These are phyloP conservation scores for Raffaelea ambrosiae DNA, from an alignment of 2,329 filamentous ascomycete genomes.

Conservation along the genomic window DNA sequence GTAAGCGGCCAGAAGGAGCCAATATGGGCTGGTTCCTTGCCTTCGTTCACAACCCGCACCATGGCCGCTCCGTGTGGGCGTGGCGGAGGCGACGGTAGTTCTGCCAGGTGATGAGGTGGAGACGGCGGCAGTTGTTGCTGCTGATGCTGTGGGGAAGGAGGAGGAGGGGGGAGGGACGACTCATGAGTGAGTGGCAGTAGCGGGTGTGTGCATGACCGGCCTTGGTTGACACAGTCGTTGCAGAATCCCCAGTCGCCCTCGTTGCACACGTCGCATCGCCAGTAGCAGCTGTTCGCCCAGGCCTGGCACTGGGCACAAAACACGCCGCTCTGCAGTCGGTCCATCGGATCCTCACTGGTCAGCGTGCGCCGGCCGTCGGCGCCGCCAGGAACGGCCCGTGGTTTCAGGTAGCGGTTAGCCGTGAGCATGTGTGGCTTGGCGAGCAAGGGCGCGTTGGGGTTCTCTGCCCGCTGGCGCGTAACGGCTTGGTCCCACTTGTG, in stretches of 20 bases:
- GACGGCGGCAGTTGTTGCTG: slow-evolving; percentile 33
- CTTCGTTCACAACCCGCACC: background rate
- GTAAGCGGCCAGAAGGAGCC: slow-evolving; percentile 58
- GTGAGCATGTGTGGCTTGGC: slow-evolving; percentile 50
- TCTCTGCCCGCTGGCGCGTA: slow-evolving; percentile 16
- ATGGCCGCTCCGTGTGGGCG: slow-evolving; percentile 20
- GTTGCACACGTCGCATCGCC: slow-evolving; percentile 82
- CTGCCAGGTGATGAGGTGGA: slow-evolving; percentile 38
- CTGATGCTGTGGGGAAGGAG: slow-evolving; percentile 23
- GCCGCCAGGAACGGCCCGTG: slow-evolving; percentile 39
- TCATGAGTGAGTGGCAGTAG: slow-evolving; percentile 68
- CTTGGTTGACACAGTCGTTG: slow-evolving; percentile 76
- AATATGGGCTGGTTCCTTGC: slow-evolving; percentile 24
- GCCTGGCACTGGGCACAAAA: slow-evolving; percentile 73
- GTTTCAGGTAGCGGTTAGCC: slow-evolving; percentile 46
- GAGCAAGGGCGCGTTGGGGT: slow-evolving; percentile 30
- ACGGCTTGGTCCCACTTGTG: slow-evolving; percentile 51
- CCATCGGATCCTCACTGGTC: slow-evolving; percentile 58
- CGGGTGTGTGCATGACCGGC: slow-evolving; percentile 71
- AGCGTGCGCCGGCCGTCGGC: slow-evolving; percentile 48
- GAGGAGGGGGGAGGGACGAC: slow-evolving; percentile 16
- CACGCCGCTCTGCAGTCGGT: slow-evolving; percentile 65
- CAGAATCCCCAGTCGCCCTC: slow-evolving; percentile 95
- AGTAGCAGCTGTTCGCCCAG: slow-evolving; percentile 77
- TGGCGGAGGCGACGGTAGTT: slow-evolving; percentile 38